Base-by-base conservation (phyloP, 148 eudicot genomes). In the Chenopodium album region DNA sequence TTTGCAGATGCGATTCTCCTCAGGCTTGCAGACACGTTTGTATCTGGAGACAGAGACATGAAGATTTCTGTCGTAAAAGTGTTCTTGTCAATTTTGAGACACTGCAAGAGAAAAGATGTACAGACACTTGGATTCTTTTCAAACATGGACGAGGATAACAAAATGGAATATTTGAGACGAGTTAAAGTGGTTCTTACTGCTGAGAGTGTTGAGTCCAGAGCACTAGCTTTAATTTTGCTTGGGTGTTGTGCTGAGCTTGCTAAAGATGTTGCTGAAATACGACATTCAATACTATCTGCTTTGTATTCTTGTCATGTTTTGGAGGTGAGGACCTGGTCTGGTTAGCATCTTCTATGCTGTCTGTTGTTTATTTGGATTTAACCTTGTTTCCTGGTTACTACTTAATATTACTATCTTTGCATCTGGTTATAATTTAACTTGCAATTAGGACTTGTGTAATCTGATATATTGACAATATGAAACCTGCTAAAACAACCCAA, bases 211-310 rank as follows among this genome's bases (percentile, higher is more conserved):
- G 92, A 94, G 66, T 92, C 88, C 68, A 90, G 91, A 86, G 88
- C 92, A 69, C 65, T 90, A 80, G 64, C 89, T 28, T 86, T 94
- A 41, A 73, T 80, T 84, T 50, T 93, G 67, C 84, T 95, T 84
- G 98, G 99, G 75, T 94, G 98, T 85, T 91, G 90, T 89, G 91
- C 94, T 86, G 86, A 87, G 65, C 82, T 92, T 78, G 90, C 90
- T 34, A 91, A 88, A 77, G 94, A 92, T 75, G 84, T 83, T 83
- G 87, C 95, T 80, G 97, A 92, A 81, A 83, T 95, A 47, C 87
- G 94, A 32, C 88, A 90, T 86, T 78, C 87, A 26, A 46, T 95
- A 75, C 88, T 95, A 75, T 90, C 95, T 22, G 82, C 91, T 84
- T 81, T 91, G 84, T 83, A 78, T 59, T 94, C 94, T 1, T 50